phyloP scores from a whole-genome alignment of 495 filamentous ascomycete species.

The Peziza echinospora region DNA sequence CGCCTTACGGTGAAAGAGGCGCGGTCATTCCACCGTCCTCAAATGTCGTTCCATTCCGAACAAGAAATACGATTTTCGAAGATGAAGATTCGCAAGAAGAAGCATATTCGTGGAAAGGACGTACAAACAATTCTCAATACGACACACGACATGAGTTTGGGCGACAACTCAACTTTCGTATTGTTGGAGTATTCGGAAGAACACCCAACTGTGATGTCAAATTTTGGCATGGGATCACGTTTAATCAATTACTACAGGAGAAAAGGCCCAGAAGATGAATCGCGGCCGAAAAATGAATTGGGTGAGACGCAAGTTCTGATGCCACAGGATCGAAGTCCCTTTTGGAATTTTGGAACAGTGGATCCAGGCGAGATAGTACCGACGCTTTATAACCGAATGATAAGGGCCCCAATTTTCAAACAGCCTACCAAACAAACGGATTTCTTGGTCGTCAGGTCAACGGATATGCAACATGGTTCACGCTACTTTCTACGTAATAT shows the following conservation, averaged over 20 bases:
- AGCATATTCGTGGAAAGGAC: conserved; percentile 53
- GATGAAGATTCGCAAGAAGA: conserved; percentile 50
- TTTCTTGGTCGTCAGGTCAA: conserved; percentile 67
- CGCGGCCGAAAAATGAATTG: conserved; percentile 50
- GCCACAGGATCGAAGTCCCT: conserved; percentile 85
- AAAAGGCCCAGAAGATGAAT: conserved; percentile 55
- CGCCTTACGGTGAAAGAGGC: conserved; percentile 58
- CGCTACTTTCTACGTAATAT: conserved; percentile 67
- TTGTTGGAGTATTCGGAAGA: conserved; percentile 94
- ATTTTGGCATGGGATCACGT: conserved; percentile 89
- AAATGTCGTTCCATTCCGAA: conserved; percentile 37
- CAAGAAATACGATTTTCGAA: conserved; percentile 35
- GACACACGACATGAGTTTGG: conserved; percentile 56
- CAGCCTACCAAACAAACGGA: conserved; percentile 59
- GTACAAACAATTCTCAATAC: conserved; percentile 50
- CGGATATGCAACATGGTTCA: conserved; percentile 48
- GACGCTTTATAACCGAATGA: conserved; percentile 87
- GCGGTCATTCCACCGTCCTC: conserved; percentile 76
- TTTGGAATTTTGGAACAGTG: conserved; percentile 81
- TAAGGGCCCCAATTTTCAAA: conserved; percentile 75
- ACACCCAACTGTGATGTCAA: conserved; percentile 71
- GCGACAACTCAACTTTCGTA: conserved; percentile 67
- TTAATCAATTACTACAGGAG: conserved; percentile 92
- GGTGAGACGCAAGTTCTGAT: conserved; percentile 73
- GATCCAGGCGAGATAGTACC: conserved; percentile 74